A percentile compares a stretch with the other conserved stretches of the same genome.
Evolutionary conservation across 345 rosid genomes (phyloP).

Genomic region (Gossypium australe): DNA sequence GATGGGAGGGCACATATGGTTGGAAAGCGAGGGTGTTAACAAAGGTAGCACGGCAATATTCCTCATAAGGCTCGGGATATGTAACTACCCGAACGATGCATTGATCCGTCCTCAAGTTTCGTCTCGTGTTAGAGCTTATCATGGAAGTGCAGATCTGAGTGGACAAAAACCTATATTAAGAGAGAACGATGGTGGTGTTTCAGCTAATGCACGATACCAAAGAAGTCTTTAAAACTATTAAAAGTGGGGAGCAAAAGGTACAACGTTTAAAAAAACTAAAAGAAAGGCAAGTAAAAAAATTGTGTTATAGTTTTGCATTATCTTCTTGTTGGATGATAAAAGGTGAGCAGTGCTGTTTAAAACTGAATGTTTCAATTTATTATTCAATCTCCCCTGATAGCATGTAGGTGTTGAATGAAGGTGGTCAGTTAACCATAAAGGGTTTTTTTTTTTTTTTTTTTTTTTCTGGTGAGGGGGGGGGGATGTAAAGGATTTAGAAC

Average conservation of each 20-base stretch:
- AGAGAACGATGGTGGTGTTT: conserved; percentile 17
- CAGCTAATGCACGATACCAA: conserved; percentile 33
- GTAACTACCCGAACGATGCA: conserved; percentile 35
- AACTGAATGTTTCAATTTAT: too few relatives aligned
- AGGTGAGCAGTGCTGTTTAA: too few relatives aligned
- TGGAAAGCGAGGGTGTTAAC: conserved; percentile 76
- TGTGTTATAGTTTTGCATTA: background rate
- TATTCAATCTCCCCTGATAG: too few relatives aligned
- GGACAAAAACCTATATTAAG: conserved; percentile 25
- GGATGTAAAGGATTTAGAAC: too few relatives aligned
- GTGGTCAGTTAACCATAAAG: too few relatives aligned
- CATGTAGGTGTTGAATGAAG: too few relatives aligned
- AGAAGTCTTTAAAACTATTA: conserved; percentile 35
- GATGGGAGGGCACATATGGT: conserved; percentile 91
- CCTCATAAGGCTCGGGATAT: conserved; percentile 58
- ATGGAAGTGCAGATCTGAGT: conserved; percentile 44
- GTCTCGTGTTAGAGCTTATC: conserved; percentile 40
- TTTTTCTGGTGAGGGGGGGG: too few relatives aligned
- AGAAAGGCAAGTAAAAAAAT: background rate
- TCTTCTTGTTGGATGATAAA: too few relatives aligned
- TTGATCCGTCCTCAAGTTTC: conserved; percentile 32
- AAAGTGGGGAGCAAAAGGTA: background rate
- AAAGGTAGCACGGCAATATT: conserved; percentile 69
- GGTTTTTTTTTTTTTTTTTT: too few relatives aligned
- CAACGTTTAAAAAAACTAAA: background rate